Percentiles rank a stretch among this genome's conserved stretches.
These are phyloP conservation scores for Hypoxylon sp. DNA, from an alignment of 2,329 filamentous ascomycete species.

Conservation along the genomic window DNA sequence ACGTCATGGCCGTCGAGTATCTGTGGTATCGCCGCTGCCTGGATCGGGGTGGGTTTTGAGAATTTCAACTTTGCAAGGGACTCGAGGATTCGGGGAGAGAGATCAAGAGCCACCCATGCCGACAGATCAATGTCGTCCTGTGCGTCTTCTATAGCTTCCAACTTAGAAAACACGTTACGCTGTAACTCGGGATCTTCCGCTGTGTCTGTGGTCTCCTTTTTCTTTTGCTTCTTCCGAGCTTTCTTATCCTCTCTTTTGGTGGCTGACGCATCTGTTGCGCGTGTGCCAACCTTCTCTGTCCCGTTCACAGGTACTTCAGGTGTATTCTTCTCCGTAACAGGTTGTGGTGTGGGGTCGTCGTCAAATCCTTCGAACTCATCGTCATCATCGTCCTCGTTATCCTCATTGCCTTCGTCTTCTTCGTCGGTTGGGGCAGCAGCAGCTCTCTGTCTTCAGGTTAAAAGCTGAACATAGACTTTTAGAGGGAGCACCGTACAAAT, in stretches of 20 bases:
- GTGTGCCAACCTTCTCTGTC: conserved; percentile 33
- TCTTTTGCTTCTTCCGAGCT: conserved; percentile 38
- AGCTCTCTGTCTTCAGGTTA: conserved; percentile 40
- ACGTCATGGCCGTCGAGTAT: conserved; percentile 87
- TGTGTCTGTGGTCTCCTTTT: conserved; percentile 46
- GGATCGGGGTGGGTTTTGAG: conserved; percentile 80
- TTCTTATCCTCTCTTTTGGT: conserved; percentile 42
- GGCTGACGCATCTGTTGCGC: conserved; percentile 23
- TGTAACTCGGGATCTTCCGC: conserved; percentile 52
- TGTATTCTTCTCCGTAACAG: conserved; percentile 39
- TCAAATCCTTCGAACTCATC: conserved; percentile 74
- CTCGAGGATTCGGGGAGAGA: conserved; percentile 76
- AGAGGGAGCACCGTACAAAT: conserved; percentile 55
- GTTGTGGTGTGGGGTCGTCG: conserved; percentile 51
- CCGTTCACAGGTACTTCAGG: conserved; percentile 5
- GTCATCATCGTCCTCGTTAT: conserved; percentile 19
- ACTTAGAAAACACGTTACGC: conserved; percentile 61
- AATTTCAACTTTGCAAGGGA: conserved; percentile 84
- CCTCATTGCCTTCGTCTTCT: conserved; percentile 14
- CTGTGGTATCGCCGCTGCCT: conserved; percentile 79
- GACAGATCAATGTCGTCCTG: conserved; percentile 75
- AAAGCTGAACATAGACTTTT: not conserved
- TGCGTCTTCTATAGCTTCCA: conserved; percentile 61
- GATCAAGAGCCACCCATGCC: conserved; percentile 76
- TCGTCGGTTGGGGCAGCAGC: conserved; percentile 24